A percentile compares a stretch with the other conserved stretches of the same genome.
Conservation (phyloP, 495 filamentous ascomycete species). For the Neurospora cerealis region DNA sequence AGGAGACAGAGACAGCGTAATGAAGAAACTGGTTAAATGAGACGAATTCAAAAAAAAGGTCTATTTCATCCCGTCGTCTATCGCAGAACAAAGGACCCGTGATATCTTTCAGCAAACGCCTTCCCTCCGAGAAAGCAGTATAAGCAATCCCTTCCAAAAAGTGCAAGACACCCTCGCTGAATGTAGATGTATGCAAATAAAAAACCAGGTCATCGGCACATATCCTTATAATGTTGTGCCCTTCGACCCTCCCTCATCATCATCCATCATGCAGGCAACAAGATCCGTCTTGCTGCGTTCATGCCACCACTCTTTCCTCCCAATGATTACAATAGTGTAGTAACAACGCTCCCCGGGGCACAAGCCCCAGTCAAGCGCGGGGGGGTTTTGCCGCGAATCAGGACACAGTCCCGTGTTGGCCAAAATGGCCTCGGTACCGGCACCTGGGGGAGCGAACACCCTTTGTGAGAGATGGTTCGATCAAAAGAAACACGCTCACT, state of each 20-base stretch:
- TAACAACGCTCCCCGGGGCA: background rate
- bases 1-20: background rate
- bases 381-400: background rate
- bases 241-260: background rate
- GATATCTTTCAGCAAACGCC: background rate
- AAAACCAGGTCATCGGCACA: background rate
- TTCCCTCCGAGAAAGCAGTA: background rate
- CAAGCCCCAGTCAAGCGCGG: background rate
- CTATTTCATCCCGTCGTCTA: slow-evolving; percentile 1
- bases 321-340: background rate
- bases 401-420: background rate
- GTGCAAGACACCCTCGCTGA: background rate
- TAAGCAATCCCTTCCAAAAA: background rate
- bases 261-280: background rate
- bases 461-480: background rate
- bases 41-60: background rate
- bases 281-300: background rate
- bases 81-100: background rate
- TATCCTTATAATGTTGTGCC: background rate
- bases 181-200: background rate
- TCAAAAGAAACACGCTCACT: slow-evolving; percentile 9
- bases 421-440: background rate
- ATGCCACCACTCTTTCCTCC: background rate
- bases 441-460: background rate
- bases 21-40: background rate